Base-by-base conservation (phyloP, 768 basidiomycete genomes). In the Lactifluus rugatus region DNA sequence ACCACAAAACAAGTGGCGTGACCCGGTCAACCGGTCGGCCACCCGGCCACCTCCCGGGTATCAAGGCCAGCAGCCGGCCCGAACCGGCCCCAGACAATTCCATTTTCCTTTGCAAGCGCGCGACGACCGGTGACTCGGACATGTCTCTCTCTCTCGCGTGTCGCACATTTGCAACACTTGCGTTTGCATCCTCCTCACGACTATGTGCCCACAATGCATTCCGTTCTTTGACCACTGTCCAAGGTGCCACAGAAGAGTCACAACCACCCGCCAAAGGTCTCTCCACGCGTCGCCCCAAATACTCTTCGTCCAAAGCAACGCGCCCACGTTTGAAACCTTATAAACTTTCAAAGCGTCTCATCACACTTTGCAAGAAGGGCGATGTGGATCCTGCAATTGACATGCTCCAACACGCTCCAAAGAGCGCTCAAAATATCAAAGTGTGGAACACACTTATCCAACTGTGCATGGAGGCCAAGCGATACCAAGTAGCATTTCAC, bases 391-490 rank as follows among this genome's bases (percentile, higher is more conserved):
- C 75, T 2, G 90, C 90, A 0, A 75, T 88, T 4, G 67, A 74
- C 25, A 78, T 82, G 70, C 75, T 93, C n/a, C 80, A 85, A 66
- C 81, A 77, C 39, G 73, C 83, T 19, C 87, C 90, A 23, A 72
- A 80, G 48, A 86, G 85, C 62, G 84, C 88, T 0, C 85, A 88
- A 66, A 91, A 89, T 62, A 74, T 80, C 1, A 75, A 78, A 11
- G 82, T 85, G 7, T 93, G 90, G 90, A 90, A 90, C 62, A 87
- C 83, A 2, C 68, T 92, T 64, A 84, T 93, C 39, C 81, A 78
- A 73, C 77, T 82, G 52, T 78, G 79, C 48, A 72, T 87, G 73
- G 76, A 80, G 41, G 78, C 71, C 17, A 70, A 76, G 58, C 77
- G 78, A 44, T 85, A 75, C 66, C 77, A 82, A 37, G 70, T 86